Percentiles rank a stretch among this genome's conserved stretches.
Conservation (phyloP, 345 rosid species). For the Citrus inodora region DNA sequence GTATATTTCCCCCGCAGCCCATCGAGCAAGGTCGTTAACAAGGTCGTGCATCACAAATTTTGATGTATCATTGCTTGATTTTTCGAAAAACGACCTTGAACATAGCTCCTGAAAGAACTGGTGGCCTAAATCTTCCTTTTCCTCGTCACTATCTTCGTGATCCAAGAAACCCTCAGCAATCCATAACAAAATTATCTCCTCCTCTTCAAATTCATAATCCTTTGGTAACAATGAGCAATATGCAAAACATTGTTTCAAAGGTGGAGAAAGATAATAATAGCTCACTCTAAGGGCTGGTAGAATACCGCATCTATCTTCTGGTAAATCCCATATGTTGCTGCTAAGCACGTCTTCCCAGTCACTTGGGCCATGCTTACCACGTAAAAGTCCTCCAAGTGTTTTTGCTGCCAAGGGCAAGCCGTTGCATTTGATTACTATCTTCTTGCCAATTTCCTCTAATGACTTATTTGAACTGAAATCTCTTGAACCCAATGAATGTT, state of each 20-base stretch:
- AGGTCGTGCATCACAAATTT: constrained; percentile 14
- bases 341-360: neutral
- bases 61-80: neutral
- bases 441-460: neutral
- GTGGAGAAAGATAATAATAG: neutral
- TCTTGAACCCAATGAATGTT: neutral
- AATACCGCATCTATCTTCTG: neutral
- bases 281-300: neutral
- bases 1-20: neutral
- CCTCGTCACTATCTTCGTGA: too few species aligned
- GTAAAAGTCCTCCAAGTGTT: neutral
- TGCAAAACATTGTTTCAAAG: constrained; percentile 2
- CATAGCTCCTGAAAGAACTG: neutral
- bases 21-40: constrained; percentile 9
- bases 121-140: neutral
- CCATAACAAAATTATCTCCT: constrained; percentile 5
- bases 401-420: neutral
- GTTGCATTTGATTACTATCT: neutral
- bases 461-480: neutral
- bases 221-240: constrained; percentile 8
- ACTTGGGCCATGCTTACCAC: neutral
- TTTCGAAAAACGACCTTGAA: constrained; percentile 6
- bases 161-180: constrained; percentile 9
- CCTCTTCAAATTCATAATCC: neutral
- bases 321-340: neutral